Evolutionary conservation across 805 yeast species (phyloP).

Genomic region (Debaryomyces tyrocola): DNA sequence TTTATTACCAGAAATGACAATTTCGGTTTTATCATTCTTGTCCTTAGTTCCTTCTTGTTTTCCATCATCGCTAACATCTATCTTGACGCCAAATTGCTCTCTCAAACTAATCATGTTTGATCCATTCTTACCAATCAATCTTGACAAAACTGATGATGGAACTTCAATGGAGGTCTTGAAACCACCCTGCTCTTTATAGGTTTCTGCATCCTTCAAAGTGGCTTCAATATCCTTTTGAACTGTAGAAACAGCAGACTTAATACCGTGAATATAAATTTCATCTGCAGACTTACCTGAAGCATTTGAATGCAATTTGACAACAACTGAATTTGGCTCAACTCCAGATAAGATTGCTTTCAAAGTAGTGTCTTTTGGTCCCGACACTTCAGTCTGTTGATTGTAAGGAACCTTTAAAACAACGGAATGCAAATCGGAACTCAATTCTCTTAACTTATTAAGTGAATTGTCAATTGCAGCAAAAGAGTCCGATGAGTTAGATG

Average conservation of each 20-base stretch:
- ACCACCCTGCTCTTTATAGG: constrained; percentile 48
- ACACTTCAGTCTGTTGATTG: constrained; percentile 56
- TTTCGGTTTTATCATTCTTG: constrained; percentile 37
- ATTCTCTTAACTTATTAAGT: constrained; percentile 57
- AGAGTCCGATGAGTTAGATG: constrained; percentile 55
- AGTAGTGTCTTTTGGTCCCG: constrained; percentile 63
- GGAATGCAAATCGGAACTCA: constrained; percentile 53
- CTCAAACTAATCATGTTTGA: constrained; percentile 64
- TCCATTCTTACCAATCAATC: constrained; percentile 91
- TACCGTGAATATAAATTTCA: constrained; percentile 69
- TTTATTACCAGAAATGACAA: constrained; percentile 74
- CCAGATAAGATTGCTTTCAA: constrained; percentile 43
- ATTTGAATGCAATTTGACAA: constrained; percentile 48
- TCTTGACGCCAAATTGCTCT: constrained; percentile 70
- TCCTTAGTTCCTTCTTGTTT: constrained; percentile 34
- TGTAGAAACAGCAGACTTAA: constrained; percentile 56
- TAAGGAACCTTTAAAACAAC: constrained; percentile 52
- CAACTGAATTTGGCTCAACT: constrained; percentile 39
- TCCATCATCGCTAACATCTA: constrained; percentile 66
- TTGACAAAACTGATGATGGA: constrained; percentile 67
- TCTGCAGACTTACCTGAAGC: constrained; percentile 41
- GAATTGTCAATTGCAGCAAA: constrained; percentile 55
- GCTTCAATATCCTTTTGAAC: constrained; percentile 53
- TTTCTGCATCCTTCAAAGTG: constrained; percentile 53
- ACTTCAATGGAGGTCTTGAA: constrained; percentile 43